These are phyloP conservation scores for Arabidopsis lyrata DNA, from an alignment of 441 rosid genomes.

Conservation along the genomic window DNA sequence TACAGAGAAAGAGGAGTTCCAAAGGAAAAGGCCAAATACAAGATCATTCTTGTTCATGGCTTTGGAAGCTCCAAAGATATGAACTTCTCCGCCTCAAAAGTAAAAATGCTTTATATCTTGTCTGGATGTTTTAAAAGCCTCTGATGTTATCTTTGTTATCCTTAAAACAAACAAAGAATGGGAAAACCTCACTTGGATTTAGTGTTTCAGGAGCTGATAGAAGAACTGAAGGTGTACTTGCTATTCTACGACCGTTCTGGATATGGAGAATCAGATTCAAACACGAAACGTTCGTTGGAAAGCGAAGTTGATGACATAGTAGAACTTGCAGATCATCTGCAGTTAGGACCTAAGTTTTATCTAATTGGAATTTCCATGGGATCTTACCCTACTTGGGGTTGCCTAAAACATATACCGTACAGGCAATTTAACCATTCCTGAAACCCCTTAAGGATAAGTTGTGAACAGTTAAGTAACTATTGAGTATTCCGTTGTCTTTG, in stretches of 20 bases:
- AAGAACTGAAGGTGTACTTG: constrained; percentile 57
- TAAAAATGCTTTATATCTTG: constrained; percentile 34
- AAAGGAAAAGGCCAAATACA: constrained; percentile 58
- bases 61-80: constrained; percentile 93
- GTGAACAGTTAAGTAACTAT: neutral
- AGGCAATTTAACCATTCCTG: constrained; percentile 54
- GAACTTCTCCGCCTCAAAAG: constrained; percentile 74
- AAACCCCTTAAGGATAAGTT: neutral
- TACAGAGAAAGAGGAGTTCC: constrained; percentile 77
- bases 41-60: constrained; percentile 80
- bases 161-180: neutral
- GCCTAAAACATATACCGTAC: constrained; percentile 68
- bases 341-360: constrained; percentile 61
- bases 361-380: constrained; percentile 69
- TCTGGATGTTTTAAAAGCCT: constrained; percentile 11
- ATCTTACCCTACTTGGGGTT: constrained; percentile 68
- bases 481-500: constrained; percentile 5
- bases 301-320: constrained; percentile 60
- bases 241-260: constrained; percentile 66
- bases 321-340: constrained; percentile 65
- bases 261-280: constrained; percentile 66
- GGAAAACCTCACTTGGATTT: constrained; percentile 30
- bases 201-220: constrained; percentile 60
- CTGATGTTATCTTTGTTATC: neutral
- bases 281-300: constrained; percentile 50